These are phyloP conservation scores for Ilyonectria mors-panacis DNA, from an alignment of 2,329 filamentous ascomycete genomes.

Conservation along the genomic window DNA sequence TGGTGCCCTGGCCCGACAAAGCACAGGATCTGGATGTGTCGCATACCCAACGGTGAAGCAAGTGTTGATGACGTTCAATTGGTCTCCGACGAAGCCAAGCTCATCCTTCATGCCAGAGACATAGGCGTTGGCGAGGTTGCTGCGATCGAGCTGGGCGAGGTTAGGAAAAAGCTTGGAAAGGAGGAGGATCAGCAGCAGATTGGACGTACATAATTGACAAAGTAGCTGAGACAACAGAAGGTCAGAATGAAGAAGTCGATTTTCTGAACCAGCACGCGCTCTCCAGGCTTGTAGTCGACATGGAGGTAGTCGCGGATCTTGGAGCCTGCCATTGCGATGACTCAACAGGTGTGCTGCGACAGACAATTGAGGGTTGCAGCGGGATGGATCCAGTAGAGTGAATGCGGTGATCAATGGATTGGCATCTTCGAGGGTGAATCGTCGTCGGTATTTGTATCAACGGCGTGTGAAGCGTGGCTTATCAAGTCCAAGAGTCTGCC, in stretches of 20 bases:
- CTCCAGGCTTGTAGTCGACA: conserved; percentile 54
- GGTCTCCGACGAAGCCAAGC: conserved; percentile 61
- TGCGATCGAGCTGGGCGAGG: conserved; percentile 53
- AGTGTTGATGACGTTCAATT: conserved; percentile 57
- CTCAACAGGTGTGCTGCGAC: no score
- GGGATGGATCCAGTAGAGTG: no score
- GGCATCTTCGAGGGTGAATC: not conserved
- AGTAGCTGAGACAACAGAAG: conserved; percentile 73
- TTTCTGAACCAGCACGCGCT: conserved; percentile 66
- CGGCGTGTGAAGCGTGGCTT: not conserved
- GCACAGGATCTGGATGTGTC: not conserved
- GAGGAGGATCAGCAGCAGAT: not conserved
- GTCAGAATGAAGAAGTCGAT: conserved; percentile 77
- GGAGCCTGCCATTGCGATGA: conserved; percentile 30
- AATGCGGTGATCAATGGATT: not conserved
- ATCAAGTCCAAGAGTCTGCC: not conserved
- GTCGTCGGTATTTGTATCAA: not conserved
- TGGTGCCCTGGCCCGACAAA: no score
- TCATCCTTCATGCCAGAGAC: conserved; percentile 65
- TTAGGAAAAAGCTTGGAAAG: not conserved
- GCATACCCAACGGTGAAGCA: conserved; percentile 56
- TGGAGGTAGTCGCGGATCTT: conserved; percentile 53
- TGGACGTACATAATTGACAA: conserved; percentile 65
- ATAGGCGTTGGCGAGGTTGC: conserved; percentile 57
- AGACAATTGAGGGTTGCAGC: no score